Base-by-base conservation (phyloP, 306 rosid species). In the Cicer pinnatifidum region DNA sequence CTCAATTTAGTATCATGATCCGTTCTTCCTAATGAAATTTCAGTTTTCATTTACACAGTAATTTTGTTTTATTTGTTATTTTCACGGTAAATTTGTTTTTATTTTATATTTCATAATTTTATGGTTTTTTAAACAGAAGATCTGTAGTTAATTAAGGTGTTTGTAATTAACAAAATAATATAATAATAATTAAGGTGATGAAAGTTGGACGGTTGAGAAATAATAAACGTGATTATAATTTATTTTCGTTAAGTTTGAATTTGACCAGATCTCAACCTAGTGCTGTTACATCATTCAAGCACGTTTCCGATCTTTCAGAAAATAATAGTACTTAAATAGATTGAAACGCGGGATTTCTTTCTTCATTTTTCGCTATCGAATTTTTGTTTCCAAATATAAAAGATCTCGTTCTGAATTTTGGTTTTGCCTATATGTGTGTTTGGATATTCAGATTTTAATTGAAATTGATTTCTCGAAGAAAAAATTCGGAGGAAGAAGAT, bases 401-500 rank as follows among this genome's bases (percentile, higher is more conserved):
- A 15, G 44, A 1, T 41, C 17, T 67, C 11, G 12, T 6, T 39
- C 39, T 59, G 44, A 67, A 4, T 38, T 10, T 52, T 6, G 17
- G 20, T 2, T 41, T 66, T 35, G 47, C 50, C 9, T 44, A 45
- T 45, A 9, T 56, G 1, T 79, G 5, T 52, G 1, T 63, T 67
- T 20, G 43, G 38, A 43, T 68, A 64, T 63, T 10, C 87, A 84
- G 88, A 62, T 66, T 75, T 52, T 67, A 46, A 52, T 62, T 66
- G 70, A 15, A 15, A 35, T 45, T 13, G 39, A 53, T 45, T 79
- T 13, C 62, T 39, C 60, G 43, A 46, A 76, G 59, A 46, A 46
- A 85, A 43, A 75, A 90, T 89, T 58, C 3, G 97, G 91, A 91
- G 48, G 92, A 94, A 43, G 93, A 28, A 89, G 81, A 81, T 88